phyloP scores from a whole-genome alignment of 352 stramenopile species.

The Peronospora farinosa region DNA sequence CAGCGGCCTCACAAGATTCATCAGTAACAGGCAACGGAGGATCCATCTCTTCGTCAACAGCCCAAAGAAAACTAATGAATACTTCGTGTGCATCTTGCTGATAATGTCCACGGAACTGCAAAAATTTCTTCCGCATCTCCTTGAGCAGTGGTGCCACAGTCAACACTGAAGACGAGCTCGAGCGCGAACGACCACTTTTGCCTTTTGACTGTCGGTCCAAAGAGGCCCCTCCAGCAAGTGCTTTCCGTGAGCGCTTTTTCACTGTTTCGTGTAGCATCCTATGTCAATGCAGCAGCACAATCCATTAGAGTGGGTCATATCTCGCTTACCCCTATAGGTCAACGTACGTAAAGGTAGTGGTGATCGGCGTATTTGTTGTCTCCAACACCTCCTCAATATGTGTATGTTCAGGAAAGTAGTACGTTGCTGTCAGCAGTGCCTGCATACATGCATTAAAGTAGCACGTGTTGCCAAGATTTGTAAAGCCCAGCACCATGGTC shows the following conservation, averaged over 20 bases:
- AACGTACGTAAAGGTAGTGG: conserved; percentile 62
- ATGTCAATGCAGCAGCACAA: conserved; percentile 4
- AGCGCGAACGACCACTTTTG: conserved; percentile 18
- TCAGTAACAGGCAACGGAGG: conserved; percentile 22
- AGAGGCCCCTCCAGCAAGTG: conserved; percentile 14
- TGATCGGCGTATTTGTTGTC: conserved; percentile 84
- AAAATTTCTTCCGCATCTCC: conserved; percentile 77
- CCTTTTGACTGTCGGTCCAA: conserved; percentile 16
- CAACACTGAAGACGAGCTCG: conserved; percentile 38
- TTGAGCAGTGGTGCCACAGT: conserved; percentile 58
- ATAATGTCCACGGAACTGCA: conserved; percentile 89
- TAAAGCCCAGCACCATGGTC: conserved; percentile 55
- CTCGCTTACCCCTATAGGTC: neutral
- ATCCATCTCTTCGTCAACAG: conserved; percentile 70
- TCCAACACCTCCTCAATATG: conserved; percentile 44
- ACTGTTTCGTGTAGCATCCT: conserved; percentile 58
- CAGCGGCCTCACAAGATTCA: neutral
- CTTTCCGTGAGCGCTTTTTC: conserved; percentile 42
- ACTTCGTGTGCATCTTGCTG: conserved; percentile 98
- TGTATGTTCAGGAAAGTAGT: conserved; percentile 54
- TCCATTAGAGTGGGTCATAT: neutral
- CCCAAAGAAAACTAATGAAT: conserved; percentile 89
- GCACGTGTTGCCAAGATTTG: conserved; percentile 92
- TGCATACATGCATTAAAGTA: conserved; percentile 90
- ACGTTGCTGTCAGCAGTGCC: conserved; percentile 86